phyloP scores from a whole-genome alignment of 495 filamentous ascomycete genomes.

The Penicillium pulvis region DNA sequence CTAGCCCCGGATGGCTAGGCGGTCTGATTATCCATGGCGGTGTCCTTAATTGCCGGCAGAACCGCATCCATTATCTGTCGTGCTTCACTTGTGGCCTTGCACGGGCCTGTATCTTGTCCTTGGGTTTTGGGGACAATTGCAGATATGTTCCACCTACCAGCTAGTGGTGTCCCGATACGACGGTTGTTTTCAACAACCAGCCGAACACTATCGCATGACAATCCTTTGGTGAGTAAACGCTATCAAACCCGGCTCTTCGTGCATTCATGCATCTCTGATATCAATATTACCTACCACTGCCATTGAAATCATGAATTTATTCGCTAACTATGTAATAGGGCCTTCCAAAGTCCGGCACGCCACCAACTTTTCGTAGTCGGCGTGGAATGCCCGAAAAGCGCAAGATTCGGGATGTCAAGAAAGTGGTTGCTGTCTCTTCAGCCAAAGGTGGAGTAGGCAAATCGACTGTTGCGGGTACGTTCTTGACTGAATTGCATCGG shows the following conservation, averaged over 20 bases:
- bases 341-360: conserved; percentile 74
- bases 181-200: conserved; percentile 67
- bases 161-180: conserved; percentile 8
- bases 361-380: conserved; percentile 72
- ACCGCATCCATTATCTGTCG: conserved; percentile 8
- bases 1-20: conserved; percentile 7
- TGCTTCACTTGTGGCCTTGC: conserved; percentile 3
- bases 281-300: neutral
- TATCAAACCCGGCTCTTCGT: neutral
- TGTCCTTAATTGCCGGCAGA: conserved; percentile 24
- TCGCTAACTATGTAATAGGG: conserved; percentile 54
- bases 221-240: conserved; percentile 68
- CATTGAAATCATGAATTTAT: conserved; percentile 2
- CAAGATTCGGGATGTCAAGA: conserved; percentile 76
- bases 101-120: conserved; percentile 2
- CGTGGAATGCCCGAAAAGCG: conserved; percentile 81
- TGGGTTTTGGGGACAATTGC: neutral
- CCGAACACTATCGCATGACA: conserved; percentile 75
- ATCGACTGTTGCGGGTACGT: conserved; percentile 80
- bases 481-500: neutral
- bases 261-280: neutral
- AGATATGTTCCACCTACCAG: conserved; percentile 13
- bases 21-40: conserved; percentile 24
- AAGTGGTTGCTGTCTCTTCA: conserved; percentile 89
- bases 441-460: conserved; percentile 98